Conservation (phyloP, 805 yeast genomes). For the Zygoascus tannicola region DNA sequence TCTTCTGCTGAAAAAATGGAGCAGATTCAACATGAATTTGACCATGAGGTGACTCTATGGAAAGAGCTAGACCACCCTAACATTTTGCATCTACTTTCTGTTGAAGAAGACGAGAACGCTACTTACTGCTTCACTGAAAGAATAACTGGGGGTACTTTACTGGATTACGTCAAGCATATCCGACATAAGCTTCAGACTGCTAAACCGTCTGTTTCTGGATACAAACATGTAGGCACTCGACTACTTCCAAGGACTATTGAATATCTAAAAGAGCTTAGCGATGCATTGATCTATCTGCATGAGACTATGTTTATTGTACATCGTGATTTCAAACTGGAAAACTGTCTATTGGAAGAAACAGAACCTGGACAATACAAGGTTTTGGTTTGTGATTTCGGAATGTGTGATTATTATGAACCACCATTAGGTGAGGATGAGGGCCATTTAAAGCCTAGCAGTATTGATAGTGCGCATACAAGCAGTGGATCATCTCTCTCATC, state of each 20-base stretch:
- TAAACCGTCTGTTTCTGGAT: not conserved
- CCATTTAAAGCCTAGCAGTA: not conserved
- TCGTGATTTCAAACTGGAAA: slow-evolving; percentile 77
- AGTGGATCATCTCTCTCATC: slow-evolving; percentile 5
- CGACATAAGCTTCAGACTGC: slow-evolving; percentile 29
- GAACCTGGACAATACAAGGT: slow-evolving; percentile 31
- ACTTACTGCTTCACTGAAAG: slow-evolving; percentile 66
- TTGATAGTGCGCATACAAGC: not conserved
- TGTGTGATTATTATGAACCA: slow-evolving; percentile 38
- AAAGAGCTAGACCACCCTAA: slow-evolving; percentile 51
- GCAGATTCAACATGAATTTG: slow-evolving; percentile 48
- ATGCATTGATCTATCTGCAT: slow-evolving; percentile 57
- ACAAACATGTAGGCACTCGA: not conserved
- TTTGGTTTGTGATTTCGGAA: slow-evolving; percentile 82
- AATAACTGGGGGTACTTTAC: slow-evolving; percentile 70
- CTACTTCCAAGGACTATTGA: slow-evolving; percentile 12
- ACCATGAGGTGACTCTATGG: slow-evolving; percentile 73
- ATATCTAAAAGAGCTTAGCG: slow-evolving; percentile 45
- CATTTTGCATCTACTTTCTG: slow-evolving; percentile 53
- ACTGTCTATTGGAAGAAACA: slow-evolving; percentile 51
- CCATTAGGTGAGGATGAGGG: slow-evolving; percentile 6
- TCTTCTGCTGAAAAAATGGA: slow-evolving; percentile 31
- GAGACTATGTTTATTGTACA: slow-evolving; percentile 55
- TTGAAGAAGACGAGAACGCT: slow-evolving; percentile 48
- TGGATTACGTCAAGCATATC: slow-evolving; percentile 59